These are phyloP conservation scores for Leccinum rimulosum DNA, from an alignment of 768 basidiomycete genomes.

Conservation along the genomic window DNA sequence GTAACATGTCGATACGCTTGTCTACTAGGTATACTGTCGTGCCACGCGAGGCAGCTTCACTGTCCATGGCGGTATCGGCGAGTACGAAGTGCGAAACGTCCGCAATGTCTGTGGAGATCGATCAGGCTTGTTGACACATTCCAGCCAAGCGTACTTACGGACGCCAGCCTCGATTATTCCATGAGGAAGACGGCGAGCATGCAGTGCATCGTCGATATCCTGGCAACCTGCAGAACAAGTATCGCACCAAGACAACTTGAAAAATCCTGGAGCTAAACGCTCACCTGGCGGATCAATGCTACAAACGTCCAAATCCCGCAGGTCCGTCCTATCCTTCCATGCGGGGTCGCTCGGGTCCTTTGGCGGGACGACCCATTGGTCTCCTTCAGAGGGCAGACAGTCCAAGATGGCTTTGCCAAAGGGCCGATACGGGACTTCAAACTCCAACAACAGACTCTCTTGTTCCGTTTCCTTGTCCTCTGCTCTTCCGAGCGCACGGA, in stretches of 20 bases:
- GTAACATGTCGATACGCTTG: conserved; percentile 85
- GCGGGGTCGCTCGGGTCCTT: conserved; percentile 50
- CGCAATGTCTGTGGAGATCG: conserved; percentile 72
- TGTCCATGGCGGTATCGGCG: conserved; percentile 93
- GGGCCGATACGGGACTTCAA: conserved; percentile 92
- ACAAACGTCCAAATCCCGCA: conserved; percentile 83
- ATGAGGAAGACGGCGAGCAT: conserved; percentile 82
- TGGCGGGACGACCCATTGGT: conserved; percentile 87
- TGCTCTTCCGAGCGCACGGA: conserved; percentile 84
- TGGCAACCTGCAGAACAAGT: conserved; percentile 68
- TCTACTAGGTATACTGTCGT: too few species aligned
- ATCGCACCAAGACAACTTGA: conserved; percentile 4
- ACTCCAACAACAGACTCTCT: conserved; percentile 90
- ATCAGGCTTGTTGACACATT: neutral
- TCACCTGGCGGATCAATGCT: conserved; percentile 95
- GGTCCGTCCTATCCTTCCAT: conserved; percentile 87
- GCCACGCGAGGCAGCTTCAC: conserved; percentile 30
- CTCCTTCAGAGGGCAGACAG: conserved; percentile 87
- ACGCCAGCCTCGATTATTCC: conserved; percentile 98
- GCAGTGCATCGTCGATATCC: conserved; percentile 97
- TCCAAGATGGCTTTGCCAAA: conserved; percentile 95
- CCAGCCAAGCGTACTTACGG: conserved; percentile 57
- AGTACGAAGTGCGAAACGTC: conserved; percentile 97
- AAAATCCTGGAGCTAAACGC: conserved; percentile 9
- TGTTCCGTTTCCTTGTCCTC: conserved; percentile 97